Evolutionary conservation across 148 eudicot genomes (phyloP).

Genomic region (Camellia sinensis): DNA sequence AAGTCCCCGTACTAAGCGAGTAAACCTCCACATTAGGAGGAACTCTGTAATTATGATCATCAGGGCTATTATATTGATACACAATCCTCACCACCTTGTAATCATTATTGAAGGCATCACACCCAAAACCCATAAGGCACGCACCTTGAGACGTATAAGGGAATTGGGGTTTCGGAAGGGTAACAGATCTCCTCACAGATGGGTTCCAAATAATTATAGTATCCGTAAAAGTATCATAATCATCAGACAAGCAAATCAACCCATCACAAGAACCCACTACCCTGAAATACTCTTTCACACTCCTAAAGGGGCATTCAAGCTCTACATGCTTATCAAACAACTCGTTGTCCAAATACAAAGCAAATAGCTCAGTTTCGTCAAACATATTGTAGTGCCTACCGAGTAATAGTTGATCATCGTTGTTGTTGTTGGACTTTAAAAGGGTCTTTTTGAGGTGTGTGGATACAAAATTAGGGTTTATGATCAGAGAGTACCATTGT

Average conservation of each 20-base stretch:
- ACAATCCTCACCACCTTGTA: conserved; percentile 34
- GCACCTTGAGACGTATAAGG: not conserved
- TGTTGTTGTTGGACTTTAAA: not conserved
- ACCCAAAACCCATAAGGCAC: conserved; percentile 31
- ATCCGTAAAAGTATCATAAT: conserved; percentile 4
- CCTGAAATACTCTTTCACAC: not conserved
- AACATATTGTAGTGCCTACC: not conserved
- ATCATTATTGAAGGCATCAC: conserved; percentile 26
- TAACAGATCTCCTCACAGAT: conserved; percentile 20
- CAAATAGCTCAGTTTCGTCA: not conserved
- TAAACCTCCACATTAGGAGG: conserved; percentile 26
- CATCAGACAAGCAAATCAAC: conserved; percentile 30
- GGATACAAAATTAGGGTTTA: not conserved
- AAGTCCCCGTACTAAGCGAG: conserved; percentile 19
- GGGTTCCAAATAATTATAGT: conserved; percentile 39
- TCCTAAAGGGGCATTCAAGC: not conserved
- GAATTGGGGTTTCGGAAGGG: conserved; percentile 19
- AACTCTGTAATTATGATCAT: conserved; percentile 11
- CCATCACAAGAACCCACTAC: not conserved
- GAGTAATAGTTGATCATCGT: not conserved
- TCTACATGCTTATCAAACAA: not conserved
- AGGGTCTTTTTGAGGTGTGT: not conserved
- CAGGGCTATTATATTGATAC: conserved; percentile 3
- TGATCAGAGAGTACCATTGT: not conserved
- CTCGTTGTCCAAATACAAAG: not conserved